Conservation (phyloP, 768 basidiomycete species). For the Trametes villosa region DNA sequence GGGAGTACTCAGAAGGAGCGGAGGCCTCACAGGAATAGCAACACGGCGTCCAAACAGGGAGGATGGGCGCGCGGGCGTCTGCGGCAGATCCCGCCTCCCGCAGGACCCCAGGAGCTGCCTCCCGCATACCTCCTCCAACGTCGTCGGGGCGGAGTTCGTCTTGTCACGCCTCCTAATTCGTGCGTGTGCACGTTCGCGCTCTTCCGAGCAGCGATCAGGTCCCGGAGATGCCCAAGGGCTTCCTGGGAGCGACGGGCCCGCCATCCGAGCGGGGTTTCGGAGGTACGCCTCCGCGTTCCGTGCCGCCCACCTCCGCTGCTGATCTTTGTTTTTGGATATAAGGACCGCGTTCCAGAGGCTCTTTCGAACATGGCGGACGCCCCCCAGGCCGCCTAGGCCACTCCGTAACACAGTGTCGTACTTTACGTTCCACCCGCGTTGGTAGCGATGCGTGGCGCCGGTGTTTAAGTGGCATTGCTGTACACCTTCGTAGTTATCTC, state of each 20-base stretch:
- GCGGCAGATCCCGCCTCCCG: background rate
- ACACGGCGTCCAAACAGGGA: background rate
- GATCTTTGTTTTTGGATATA: constrained; percentile 21
- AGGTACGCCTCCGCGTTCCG: constrained; percentile 18
- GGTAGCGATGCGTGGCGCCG: background rate
- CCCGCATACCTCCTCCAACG: background rate
- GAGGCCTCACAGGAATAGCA: background rate
- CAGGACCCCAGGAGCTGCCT: constrained; percentile 8
- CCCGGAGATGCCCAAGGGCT: constrained; percentile 10
- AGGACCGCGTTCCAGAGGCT: background rate
- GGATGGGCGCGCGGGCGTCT: background rate
- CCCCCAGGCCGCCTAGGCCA: background rate
- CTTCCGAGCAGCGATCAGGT: background rate
- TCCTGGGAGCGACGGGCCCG: constrained; percentile 4
- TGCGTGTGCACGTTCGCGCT: background rate
- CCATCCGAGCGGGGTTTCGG: constrained; percentile 2
- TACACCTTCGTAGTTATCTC: background rate
- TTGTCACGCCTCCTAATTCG: constrained; percentile 6
- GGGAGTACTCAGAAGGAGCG: background rate
- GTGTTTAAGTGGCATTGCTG: constrained; percentile 16
- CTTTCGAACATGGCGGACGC: background rate
- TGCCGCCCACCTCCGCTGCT: constrained; percentile 1
- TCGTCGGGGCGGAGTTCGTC: background rate
- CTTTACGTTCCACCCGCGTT: constrained; percentile 7
- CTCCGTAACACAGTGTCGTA: background rate